Conservation (phyloP, 2,329 filamentous ascomycete genomes). For the Ceratocystis huliohia region DNA sequence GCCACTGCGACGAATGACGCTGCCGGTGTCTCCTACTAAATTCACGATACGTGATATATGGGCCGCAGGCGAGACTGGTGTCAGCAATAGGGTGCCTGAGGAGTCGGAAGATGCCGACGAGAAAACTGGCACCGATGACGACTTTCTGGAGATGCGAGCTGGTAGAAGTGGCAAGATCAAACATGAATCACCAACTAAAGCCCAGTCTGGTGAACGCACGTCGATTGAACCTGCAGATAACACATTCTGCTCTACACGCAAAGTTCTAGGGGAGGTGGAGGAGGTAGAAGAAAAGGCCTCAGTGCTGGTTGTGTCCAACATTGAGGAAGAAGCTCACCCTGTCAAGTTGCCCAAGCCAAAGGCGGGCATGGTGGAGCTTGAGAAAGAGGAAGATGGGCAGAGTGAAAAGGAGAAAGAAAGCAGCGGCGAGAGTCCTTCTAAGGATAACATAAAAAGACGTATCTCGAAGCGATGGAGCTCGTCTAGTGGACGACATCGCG, state of each 20-base stretch:
- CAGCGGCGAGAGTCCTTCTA: background rate
- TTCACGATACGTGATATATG: slow-evolving; percentile 20
- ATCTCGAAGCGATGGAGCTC: slow-evolving; percentile 18
- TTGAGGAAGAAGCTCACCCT: background rate
- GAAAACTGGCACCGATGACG: slow-evolving; percentile 11
- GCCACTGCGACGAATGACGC: slow-evolving; percentile 20
- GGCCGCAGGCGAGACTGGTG: slow-evolving; percentile 13
- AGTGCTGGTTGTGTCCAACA: background rate
- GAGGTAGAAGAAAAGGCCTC: slow-evolving; percentile 12
- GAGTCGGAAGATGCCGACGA: slow-evolving; percentile 12
- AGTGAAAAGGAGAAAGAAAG: background rate
- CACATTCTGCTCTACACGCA: slow-evolving; percentile 7
- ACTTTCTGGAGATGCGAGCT: slow-evolving; percentile 17
- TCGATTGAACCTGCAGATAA: background rate
- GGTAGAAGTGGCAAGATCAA: slow-evolving; percentile 8
- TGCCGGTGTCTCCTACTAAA: slow-evolving; percentile 17
- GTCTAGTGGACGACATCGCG: slow-evolving; percentile 17
- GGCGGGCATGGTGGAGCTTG: background rate
- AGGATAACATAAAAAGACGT: slow-evolving; percentile 7
- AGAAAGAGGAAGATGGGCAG: background rate
- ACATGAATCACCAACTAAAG: background rate
- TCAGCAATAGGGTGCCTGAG: background rate
- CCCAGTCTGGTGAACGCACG: background rate
- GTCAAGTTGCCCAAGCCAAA: background rate
- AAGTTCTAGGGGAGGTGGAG: slow-evolving; percentile 12